These are phyloP conservation scores for Lichtheimia ramosa DNA, from an alignment of 371 early-diverging fungal genomes.

Conservation along the genomic window DNA sequence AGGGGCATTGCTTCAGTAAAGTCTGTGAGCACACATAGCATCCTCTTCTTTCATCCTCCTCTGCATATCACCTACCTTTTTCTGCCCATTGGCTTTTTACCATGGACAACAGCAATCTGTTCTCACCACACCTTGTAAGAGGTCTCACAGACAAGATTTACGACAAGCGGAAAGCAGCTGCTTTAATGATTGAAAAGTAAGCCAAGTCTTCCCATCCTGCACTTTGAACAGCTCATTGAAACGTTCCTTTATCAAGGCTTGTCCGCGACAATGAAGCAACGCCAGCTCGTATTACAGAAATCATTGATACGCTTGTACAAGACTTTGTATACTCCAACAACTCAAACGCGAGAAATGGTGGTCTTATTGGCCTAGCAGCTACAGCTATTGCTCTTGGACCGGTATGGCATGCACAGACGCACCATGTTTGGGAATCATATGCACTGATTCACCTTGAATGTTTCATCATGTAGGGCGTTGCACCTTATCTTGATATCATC, in stretches of 20 bases:
- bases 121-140: slow-evolving; percentile 36
- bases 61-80: not conserved
- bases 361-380: slow-evolving; percentile 87
- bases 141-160: slow-evolving; percentile 85
- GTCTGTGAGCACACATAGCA: not conserved
- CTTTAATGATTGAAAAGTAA: slow-evolving; percentile 82
- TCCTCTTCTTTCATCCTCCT: not conserved
- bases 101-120: slow-evolving; percentile 31
- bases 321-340: slow-evolving; percentile 83
- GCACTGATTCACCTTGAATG: not conserved
- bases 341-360: slow-evolving; percentile 87
- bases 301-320: slow-evolving; percentile 71
- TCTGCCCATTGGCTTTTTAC: not conserved
- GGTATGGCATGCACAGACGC: slow-evolving; percentile 25
- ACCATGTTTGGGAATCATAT: not conserved
- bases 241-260: slow-evolving; percentile 24
- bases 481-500: slow-evolving; percentile 70
- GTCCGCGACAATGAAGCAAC: slow-evolving; percentile 67
- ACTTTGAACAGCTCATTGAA: too few relatives aligned
- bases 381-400: slow-evolving; percentile 84
- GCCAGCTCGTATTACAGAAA: slow-evolving; percentile 52
- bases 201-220: too few relatives aligned
- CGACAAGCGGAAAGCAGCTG: slow-evolving; percentile 87
- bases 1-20: too few relatives aligned
- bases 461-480: slow-evolving; percentile 50